These are phyloP conservation scores for Cladorrhinum sp. DNA, from an alignment of 2,329 filamentous ascomycete species.

Conservation along the genomic window DNA sequence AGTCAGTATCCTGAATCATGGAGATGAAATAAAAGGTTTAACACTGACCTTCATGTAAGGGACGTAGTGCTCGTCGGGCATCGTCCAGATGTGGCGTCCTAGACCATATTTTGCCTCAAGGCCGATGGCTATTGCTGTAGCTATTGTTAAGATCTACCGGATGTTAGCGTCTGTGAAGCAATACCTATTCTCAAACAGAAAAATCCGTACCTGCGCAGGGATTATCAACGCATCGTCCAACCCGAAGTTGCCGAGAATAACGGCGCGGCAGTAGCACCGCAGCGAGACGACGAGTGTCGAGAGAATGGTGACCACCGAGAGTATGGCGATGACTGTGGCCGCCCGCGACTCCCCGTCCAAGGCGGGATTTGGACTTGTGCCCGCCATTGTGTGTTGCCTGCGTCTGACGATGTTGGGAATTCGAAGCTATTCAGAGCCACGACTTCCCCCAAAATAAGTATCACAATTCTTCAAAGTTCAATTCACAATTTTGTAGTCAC, in stretches of 20 bases:
- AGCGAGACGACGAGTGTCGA: slow-evolving; percentile 18
- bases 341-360: slow-evolving; percentile 18
- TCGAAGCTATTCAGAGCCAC: neutral
- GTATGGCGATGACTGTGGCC: slow-evolving; percentile 18
- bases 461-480: neutral
- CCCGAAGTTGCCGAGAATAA: slow-evolving; percentile 21
- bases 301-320: slow-evolving; percentile 14
- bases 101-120: slow-evolving; percentile 23
- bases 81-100: slow-evolving; percentile 20
- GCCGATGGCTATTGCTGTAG: slow-evolving; percentile 18
- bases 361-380: slow-evolving; percentile 15
- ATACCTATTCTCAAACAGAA: neutral
- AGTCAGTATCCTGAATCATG: neutral
- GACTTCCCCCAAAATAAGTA: neutral
- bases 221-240: slow-evolving; percentile 21
- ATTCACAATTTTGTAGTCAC: neutral
- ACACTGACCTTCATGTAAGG: slow-evolving; percentile 21
- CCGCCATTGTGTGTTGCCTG: slow-evolving; percentile 15
- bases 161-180: neutral
- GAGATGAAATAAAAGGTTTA: neutral
- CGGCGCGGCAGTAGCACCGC: slow-evolving; percentile 19
- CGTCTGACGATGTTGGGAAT: neutral
- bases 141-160: slow-evolving; percentile 18
- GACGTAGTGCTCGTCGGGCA: slow-evolving; percentile 14
- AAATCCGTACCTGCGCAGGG: slow-evolving; percentile 18